Evolutionary conservation across 2,329 filamentous ascomycete species (phyloP).

Genomic region (Beauveria australis): DNA sequence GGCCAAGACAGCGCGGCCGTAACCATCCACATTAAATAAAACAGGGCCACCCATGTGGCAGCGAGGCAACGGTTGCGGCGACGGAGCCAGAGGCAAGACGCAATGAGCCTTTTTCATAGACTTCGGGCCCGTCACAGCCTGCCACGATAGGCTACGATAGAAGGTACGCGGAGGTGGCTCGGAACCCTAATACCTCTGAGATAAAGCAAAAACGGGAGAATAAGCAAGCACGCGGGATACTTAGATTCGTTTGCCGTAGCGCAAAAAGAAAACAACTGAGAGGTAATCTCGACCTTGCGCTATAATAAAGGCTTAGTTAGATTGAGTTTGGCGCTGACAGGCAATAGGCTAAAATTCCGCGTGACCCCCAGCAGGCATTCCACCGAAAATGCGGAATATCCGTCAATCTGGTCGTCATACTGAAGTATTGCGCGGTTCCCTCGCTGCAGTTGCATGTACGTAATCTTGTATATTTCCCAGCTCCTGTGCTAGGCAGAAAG

Average conservation of each 20-base stretch:
- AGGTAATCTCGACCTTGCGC: background rate
- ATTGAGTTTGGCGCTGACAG: background rate
- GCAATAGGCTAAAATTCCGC: background rate
- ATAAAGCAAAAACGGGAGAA: background rate
- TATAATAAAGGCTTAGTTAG: background rate
- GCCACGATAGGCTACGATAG: background rate
- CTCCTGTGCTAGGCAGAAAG: background rate
- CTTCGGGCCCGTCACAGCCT: background rate
- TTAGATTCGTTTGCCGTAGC: too few relatives aligned
- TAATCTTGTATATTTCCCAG: background rate
- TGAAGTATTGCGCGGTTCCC: too few relatives aligned
- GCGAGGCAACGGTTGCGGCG: background rate
- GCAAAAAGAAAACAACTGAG: too few relatives aligned
- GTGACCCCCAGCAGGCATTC: background rate
- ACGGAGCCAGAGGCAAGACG: background rate
- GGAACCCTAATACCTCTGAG: background rate
- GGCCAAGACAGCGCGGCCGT: background rate
- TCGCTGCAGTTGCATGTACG: background rate
- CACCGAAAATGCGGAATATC: too few relatives aligned
- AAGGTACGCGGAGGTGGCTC: background rate
- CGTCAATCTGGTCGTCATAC: background rate
- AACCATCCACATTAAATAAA: slow-evolving; percentile 9
- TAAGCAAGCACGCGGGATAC: background rate
- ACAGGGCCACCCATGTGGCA: slow-evolving; percentile 12
- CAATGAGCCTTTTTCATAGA: background rate